These are phyloP conservation scores for Claviceps pazoutovae DNA, from an alignment of 2,329 filamentous ascomycete genomes.

Conservation along the genomic window DNA sequence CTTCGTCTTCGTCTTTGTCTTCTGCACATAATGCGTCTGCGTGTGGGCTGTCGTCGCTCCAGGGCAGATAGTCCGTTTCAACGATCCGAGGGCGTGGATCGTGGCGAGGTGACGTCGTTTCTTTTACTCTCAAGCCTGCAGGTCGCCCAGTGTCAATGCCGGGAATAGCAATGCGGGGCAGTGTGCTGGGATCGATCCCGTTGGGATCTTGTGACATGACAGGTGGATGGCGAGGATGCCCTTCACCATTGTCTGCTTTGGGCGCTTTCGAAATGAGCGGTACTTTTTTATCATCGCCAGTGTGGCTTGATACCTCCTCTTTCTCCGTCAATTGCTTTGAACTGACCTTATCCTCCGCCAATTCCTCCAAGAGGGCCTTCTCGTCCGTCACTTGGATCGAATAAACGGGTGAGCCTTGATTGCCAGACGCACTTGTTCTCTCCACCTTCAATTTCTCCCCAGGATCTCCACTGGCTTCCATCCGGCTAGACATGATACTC, in stretches of 20 bases:
- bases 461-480: slow-evolving; percentile 8
- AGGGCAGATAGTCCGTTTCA: slow-evolving; percentile 45
- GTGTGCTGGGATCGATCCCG: not conserved
- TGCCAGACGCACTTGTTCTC: slow-evolving; percentile 16
- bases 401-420: slow-evolving; percentile 24
- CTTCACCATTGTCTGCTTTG: slow-evolving; percentile 20
- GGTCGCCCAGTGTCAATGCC: slow-evolving; percentile 8
- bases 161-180: not conserved
- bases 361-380: not conserved
- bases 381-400: slow-evolving; percentile 1
- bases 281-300: too few relatives aligned
- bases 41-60: slow-evolving; percentile 42
- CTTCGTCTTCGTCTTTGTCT: slow-evolving; percentile 2
- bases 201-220: slow-evolving; percentile 16
- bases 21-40: slow-evolving; percentile 27
- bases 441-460: slow-evolving; percentile 16
- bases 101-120: slow-evolving; percentile 18
- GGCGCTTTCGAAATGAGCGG: slow-evolving; percentile 31
- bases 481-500: slow-evolving; percentile 15
- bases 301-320: slow-evolving; percentile 19
- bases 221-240: slow-evolving; percentile 17
- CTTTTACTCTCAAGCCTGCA: slow-evolving; percentile 14
- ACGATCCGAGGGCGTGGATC: slow-evolving; percentile 30
- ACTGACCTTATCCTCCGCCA: slow-evolving; percentile 4
- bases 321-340: slow-evolving; percentile 18